Evolutionary conservation across 257 asterid genomes (phyloP).

Genomic region (Lycium barbarum): DNA sequence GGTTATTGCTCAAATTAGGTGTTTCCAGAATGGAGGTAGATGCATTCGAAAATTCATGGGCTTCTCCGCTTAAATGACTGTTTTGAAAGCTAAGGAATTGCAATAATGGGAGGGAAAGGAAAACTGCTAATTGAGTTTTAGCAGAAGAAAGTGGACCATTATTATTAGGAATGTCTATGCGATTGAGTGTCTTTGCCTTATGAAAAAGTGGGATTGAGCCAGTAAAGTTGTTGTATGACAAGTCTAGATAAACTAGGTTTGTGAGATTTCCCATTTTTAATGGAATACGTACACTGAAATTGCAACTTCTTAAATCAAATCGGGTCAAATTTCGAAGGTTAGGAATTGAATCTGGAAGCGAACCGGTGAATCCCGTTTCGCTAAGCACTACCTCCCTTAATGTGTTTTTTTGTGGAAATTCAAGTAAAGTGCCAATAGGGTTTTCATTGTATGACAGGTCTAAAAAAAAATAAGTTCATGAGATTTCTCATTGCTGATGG

Average conservation of each 20-base stretch:
- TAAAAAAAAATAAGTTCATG: background rate
- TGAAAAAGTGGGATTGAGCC: constrained; percentile 35
- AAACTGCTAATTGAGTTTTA: constrained; percentile 26
- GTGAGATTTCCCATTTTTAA: constrained; percentile 26
- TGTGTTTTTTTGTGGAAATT: background rate
- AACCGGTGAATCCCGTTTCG: constrained; percentile 33
- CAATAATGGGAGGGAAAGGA: constrained; percentile 32
- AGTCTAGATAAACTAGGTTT: constrained; percentile 27
- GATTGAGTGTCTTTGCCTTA: background rate
- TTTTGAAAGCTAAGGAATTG: background rate
- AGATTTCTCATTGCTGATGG: constrained; percentile 34
- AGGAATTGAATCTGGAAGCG: constrained; percentile 31
- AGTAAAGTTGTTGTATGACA: constrained; percentile 27
- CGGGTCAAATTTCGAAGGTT: background rate
- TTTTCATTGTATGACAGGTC: constrained; percentile 29
- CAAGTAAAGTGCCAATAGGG: constrained; percentile 30
- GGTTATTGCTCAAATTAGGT: constrained; percentile 35
- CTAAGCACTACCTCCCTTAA: constrained; percentile 14
- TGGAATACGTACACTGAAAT: constrained; percentile 38
- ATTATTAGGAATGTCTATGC: constrained; percentile 32
- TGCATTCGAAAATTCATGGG: constrained; percentile 21
- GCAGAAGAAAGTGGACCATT: constrained; percentile 30
- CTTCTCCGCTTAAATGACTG: constrained; percentile 28
- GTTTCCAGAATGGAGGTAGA: constrained; percentile 24
- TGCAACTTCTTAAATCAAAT: constrained; percentile 27